A percentile compares a stretch with the other conserved stretches of the same genome.
Conservation (phyloP, 1,284 basidiomycete species). For the Phylloboletellus chloephorus region DNA sequence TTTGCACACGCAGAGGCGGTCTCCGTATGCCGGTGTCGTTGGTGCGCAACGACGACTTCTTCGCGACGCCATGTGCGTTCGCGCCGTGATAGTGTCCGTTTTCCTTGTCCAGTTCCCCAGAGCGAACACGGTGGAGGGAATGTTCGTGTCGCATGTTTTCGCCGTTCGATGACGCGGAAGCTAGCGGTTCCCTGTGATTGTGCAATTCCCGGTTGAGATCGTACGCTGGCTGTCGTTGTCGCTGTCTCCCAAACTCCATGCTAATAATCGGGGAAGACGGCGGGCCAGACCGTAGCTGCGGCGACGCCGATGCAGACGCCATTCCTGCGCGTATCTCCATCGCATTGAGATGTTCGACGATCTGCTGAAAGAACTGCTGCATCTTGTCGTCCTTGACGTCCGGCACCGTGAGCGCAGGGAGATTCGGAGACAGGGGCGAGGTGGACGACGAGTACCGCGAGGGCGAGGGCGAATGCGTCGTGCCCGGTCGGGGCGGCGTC, state of each 20-base stretch:
- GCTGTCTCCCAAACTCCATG: constrained; percentile 16
- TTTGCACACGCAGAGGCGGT: constrained; percentile 41
- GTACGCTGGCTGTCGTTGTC: constrained; percentile 11
- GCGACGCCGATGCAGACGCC: constrained; percentile 16
- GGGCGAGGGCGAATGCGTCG: constrained; percentile 26
- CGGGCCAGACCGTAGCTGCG: constrained; percentile 15
- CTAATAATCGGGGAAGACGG: constrained; percentile 20
- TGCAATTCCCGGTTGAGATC: constrained; percentile 2
- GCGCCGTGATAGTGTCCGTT: constrained; percentile 24
- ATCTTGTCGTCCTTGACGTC: constrained; percentile 54
- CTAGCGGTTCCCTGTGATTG: constrained; percentile 12
- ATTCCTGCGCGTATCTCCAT: constrained; percentile 48
- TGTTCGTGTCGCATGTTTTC: constrained; percentile 1
- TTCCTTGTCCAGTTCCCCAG: constrained; percentile 34
- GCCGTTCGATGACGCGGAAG: constrained; percentile 3
- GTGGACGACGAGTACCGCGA: constrained; percentile 23
- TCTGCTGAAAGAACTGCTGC: constrained; percentile 75
- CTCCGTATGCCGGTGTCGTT: constrained; percentile 19
- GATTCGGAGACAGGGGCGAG: constrained; percentile 31
- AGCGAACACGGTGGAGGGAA: constrained; percentile 12
- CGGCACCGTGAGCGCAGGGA: constrained; percentile 36
- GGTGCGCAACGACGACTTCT: constrained; percentile 44
- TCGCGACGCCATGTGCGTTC: constrained; percentile 22
- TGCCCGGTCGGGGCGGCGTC: constrained; percentile 26
- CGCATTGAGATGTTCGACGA: constrained; percentile 72